Evolutionary conservation across 257 asterid species (phyloP), one percentile per base, ranked within the genome.

Genomic region (Lithospermum erythrorhizon): DNA sequence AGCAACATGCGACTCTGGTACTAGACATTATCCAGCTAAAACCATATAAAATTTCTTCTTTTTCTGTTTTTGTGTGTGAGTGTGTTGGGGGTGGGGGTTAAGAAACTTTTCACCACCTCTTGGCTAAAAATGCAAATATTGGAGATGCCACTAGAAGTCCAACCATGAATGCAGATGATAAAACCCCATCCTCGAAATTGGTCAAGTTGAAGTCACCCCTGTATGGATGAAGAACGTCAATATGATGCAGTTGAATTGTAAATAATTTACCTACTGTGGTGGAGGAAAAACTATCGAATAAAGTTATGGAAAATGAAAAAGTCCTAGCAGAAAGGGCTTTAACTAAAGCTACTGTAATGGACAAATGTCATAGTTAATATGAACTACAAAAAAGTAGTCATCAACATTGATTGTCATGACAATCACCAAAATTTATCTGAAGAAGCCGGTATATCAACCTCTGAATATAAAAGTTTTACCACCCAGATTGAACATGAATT

Each of bases 61-160:
- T 35, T 35, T 6, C 6, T 25, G 2, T 25, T 5, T 25, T 6
- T 35, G 10, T 7, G 5, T 2, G 45, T 35, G 47, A 0, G 47
- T 35, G 47, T 9, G 11, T 41, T 11, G 49, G 49, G 49, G 3
- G 49, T 17, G 49, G 2, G 49, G 49, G 48, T 32, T n/a, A n/a
- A 15, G 49, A 11, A 18, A 53, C 23, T 19, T n/a, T 21, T 45
- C 41, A 53, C 24, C 24, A 56, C 60, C 83, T 78, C 53, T 75
- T 82, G 71, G 89, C 83, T 29, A 74, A 58, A 67, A 83, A 77
- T 62, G 89, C 87, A 73, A 84, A 82, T 68, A 84, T 72, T 25
- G 94, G 90, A 67, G 85, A 82, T 71, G 87, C 85, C 65, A 80
- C 83, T 27, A 82, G 87, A 67, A 84, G 87, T 48, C 89, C 94